Conservation (phyloP, 352 stramenopile genomes). For the Blastocystis sp. region DNA sequence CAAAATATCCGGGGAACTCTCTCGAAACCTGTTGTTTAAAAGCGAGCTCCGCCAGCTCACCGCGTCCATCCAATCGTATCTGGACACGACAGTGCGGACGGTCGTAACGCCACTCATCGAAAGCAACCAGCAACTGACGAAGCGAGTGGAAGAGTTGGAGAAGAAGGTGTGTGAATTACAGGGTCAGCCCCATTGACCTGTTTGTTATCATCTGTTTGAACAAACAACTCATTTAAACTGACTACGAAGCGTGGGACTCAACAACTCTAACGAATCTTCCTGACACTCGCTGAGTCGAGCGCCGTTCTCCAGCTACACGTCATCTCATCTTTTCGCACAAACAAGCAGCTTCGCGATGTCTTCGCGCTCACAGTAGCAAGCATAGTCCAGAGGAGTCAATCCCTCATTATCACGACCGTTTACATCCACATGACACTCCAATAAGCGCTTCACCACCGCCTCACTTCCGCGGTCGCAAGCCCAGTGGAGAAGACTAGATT, state of each 20-base stretch:
- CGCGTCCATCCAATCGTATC: neutral
- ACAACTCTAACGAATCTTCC: neutral
- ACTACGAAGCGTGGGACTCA: neutral
- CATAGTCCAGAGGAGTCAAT: slow-evolving; percentile 56
- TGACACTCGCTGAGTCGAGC: neutral
- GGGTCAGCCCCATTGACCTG: neutral
- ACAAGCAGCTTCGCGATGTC: slow-evolving; percentile 36
- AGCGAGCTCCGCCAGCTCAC: neutral
- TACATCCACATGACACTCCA: slow-evolving; percentile 24
- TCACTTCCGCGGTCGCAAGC: slow-evolving; percentile 46
- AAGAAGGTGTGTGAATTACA: neutral
- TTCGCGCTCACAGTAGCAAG: slow-evolving; percentile 42
- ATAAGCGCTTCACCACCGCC: neutral
- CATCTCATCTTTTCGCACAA: neutral
- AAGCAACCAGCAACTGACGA: neutral
- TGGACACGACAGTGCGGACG: neutral
- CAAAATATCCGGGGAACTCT: neutral
- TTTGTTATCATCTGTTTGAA: neutral
- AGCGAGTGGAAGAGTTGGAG: neutral
- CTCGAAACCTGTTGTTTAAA: neutral
- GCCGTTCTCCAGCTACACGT: neutral
- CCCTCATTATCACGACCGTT: slow-evolving; percentile 43
- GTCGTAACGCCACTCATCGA: neutral
- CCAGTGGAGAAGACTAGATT: slow-evolving; percentile 56
- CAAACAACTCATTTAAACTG: neutral